phyloP scores from a whole-genome alignment of 768 basidiomycete genomes.

The Rhodosporidiobolus sp. region DNA sequence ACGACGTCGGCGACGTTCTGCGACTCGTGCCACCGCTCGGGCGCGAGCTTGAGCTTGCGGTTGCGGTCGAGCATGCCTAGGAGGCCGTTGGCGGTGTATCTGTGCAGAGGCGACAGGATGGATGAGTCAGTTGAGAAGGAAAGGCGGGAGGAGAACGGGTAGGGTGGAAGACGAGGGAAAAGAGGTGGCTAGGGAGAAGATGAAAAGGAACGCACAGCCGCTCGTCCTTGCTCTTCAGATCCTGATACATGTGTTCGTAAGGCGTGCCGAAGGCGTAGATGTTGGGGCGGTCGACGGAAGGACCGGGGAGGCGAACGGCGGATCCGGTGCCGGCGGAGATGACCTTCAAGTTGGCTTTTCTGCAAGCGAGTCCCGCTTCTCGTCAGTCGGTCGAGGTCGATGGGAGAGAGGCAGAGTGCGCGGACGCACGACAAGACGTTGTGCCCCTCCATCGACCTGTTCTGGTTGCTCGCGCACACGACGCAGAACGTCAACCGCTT shows the following conservation, averaged over 20 bases:
- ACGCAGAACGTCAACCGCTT: constrained; percentile 71
- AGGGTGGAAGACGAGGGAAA: no score
- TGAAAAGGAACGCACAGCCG: constrained; percentile 67
- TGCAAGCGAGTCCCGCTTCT: constrained; percentile 47
- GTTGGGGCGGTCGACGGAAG: constrained; percentile 95
- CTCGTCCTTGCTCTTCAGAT: constrained; percentile 75
- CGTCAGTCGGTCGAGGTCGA: not conserved
- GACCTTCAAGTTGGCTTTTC: constrained; percentile 86
- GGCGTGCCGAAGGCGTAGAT: constrained; percentile 96
- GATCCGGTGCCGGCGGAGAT: constrained; percentile 95
- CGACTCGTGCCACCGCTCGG: constrained; percentile 95
- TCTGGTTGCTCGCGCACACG: constrained; percentile 88
- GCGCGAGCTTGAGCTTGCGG: constrained; percentile 80
- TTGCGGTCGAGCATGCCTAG: constrained; percentile 96
- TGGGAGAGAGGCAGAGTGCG: not conserved
- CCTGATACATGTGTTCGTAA: constrained; percentile 91
- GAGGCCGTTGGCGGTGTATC: constrained; percentile 89
- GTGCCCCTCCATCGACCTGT: constrained; percentile 81
- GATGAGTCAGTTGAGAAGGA: not conserved
- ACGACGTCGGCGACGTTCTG: constrained; percentile 88
- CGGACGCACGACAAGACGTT: constrained; percentile 77
- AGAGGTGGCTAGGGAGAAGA: no score
- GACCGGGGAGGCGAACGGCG: constrained; percentile 90
- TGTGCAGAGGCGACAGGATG: constrained; percentile 45
- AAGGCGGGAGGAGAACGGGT: not conserved